Percentiles rank a stretch among this genome's conserved stretches.
Evolutionary conservation across 1,284 basidiomycete genomes (phyloP).

Genomic region (Irpex rosettiformis): DNA sequence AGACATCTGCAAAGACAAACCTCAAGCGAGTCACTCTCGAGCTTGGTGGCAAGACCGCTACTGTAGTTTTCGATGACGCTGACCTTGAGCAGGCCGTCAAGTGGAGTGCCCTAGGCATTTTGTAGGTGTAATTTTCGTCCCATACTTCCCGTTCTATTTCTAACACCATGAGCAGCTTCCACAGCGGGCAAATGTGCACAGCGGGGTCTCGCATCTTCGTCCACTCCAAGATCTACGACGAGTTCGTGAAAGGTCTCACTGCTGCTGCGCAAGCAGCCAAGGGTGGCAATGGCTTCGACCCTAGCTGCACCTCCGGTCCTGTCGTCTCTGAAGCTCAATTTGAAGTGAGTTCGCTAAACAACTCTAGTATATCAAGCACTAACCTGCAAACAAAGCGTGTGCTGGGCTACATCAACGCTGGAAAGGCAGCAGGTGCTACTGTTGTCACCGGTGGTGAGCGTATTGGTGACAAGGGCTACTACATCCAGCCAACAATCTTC

Average conservation of each 20-base stretch:
- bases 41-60: constrained; percentile 92
- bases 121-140: constrained; percentile 39
- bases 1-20: constrained; percentile 79
- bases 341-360: constrained; percentile 39
- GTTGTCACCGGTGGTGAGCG: constrained; percentile 76
- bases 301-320: constrained; percentile 73
- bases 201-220: constrained; percentile 89
- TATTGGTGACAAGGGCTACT: constrained; percentile 71
- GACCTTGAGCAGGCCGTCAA: constrained; percentile 76
- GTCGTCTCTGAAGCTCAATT: constrained; percentile 77
- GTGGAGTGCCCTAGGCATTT: constrained; percentile 81
- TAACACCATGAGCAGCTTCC: constrained; percentile 44
- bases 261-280: constrained; percentile 52
- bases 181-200: constrained; percentile 82
- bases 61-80: constrained; percentile 70
- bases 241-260: constrained; percentile 62
- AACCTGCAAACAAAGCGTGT: constrained; percentile 51
- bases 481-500: constrained; percentile 83
- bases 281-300: constrained; percentile 81
- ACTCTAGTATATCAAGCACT: neutral
- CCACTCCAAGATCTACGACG: constrained; percentile 78
- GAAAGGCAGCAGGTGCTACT: constrained; percentile 82
- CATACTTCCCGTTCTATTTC: neutral
- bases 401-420: constrained; percentile 85
- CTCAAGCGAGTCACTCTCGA: constrained; percentile 89